Evolutionary conservation across 2,329 filamentous ascomycete genomes (phyloP), one percentile per base, ranked within the genome.

Genomic region (Penicillium polonicum): DNA sequence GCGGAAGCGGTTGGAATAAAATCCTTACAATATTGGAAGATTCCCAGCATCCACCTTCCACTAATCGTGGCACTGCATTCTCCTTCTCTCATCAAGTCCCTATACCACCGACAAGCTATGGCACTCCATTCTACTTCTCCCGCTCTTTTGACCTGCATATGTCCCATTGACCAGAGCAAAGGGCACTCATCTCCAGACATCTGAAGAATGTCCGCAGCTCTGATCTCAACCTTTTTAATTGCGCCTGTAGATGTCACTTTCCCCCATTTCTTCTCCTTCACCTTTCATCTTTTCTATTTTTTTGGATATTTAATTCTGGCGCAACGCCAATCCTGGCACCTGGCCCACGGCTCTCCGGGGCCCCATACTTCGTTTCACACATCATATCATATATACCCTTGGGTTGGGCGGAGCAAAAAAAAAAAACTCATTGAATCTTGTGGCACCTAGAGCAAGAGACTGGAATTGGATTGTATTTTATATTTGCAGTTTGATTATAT

Each of bases 1-100:
- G 75, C 78, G 85, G 63, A 87, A 87, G 75, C 75, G 83, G 66
- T 59, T 83, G 60, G 72, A 78, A 68, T 83, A 71, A 76, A 76
- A 39, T 33, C 33, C 52, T 21, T 21, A 13, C n/a, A 33, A 23
- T n/a, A 27, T 29, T 38, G 39, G 43, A 33, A 33, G 25, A 51
- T 12, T 25, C 36, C 13, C 23, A 29, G 17, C 33, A 49, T 19
- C 38, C 17, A 46, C 17, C 25, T 36, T 49, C 12, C 29, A 52
- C 7, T 21, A 19, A 27, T 17, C 13, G n/a, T 52, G 49, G 38
- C 21, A 45, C 21, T 13, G 10, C 29, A 6, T 39, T 27, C 27
- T 54, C 21, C 8, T 17, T 35, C 23, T 50, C n/a, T 17, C 10
- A 42, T 42, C 38, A 49, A 23, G 13, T 44, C 13, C 33, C 21